Conservation (phyloP, 305 asterid species). For the Solanum hybrid region DNA sequence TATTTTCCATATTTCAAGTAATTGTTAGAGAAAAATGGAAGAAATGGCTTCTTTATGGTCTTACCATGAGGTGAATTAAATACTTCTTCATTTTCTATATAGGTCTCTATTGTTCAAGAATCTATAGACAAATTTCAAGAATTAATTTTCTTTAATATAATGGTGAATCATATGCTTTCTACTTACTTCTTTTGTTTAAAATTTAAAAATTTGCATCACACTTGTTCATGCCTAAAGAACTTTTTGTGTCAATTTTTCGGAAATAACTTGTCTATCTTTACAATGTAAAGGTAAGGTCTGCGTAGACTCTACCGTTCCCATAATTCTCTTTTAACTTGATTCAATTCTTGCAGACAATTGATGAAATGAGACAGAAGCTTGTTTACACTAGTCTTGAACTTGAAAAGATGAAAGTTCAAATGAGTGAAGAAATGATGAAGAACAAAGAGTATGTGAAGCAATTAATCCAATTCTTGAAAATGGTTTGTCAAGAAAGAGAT, state of each 20-base stretch:
- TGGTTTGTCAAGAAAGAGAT: constrained; percentile 54
- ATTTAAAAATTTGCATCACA: neutral
- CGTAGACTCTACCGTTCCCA: neutral
- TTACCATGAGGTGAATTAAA: constrained; percentile 45
- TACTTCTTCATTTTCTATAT: neutral
- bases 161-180: neutral
- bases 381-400: constrained; percentile 48
- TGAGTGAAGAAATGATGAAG: constrained; percentile 40
- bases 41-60: constrained; percentile 56
- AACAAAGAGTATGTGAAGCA: constrained; percentile 43
- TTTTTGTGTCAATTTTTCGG: neutral
- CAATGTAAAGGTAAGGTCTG: neutral
- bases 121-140: neutral
- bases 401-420: constrained; percentile 50
- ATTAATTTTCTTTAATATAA: neutral
- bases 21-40: constrained; percentile 23
- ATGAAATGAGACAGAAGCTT: constrained; percentile 53
- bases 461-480: constrained; percentile 37
- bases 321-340: neutral
- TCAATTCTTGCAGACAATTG: constrained; percentile 28
- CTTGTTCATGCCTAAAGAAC: neutral
- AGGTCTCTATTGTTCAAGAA: neutral
- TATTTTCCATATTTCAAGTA: neutral
- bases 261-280: neutral
- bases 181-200: neutral